Conservation (phyloP, 1,139 yeast genomes). For the Yamadazyma buinensis region DNA sequence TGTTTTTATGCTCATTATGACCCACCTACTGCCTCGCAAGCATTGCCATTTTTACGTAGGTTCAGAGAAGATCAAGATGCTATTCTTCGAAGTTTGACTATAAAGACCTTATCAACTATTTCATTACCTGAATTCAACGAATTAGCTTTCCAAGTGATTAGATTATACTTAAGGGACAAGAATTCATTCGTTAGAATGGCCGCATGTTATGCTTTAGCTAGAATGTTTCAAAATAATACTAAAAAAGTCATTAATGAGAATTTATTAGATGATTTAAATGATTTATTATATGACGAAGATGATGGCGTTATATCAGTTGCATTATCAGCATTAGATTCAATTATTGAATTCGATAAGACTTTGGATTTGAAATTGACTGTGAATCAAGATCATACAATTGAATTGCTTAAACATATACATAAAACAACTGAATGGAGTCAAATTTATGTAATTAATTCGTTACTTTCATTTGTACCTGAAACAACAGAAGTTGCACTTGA, state of each 20-base stretch:
- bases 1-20: constrained; percentile 54
- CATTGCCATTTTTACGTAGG: constrained; percentile 52
- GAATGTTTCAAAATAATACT: constrained; percentile 58
- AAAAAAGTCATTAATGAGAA: constrained; percentile 41
- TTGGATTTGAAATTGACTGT: constrained; percentile 47
- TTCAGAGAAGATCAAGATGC: constrained; percentile 44
- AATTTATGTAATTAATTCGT: constrained; percentile 61
- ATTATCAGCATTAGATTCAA: constrained; percentile 61
- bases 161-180: constrained; percentile 41
- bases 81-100: constrained; percentile 45
- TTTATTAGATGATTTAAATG: constrained; percentile 54
- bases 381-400: constrained; percentile 52
- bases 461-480: constrained; percentile 72
- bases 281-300: constrained; percentile 53
- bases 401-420: constrained; percentile 45
- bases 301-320: constrained; percentile 71
- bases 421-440: constrained; percentile 82
- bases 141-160: constrained; percentile 20
- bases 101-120: constrained; percentile 62
- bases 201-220: constrained; percentile 69
- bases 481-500: constrained; percentile 59
- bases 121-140: constrained; percentile 51
- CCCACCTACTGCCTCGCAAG: constrained; percentile 52
- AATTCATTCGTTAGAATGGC: constrained; percentile 65
- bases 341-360: constrained; percentile 54